phyloP scores from a whole-genome alignment of 495 filamentous ascomycete genomes.

The Hapsidospora chrysogenum region DNA sequence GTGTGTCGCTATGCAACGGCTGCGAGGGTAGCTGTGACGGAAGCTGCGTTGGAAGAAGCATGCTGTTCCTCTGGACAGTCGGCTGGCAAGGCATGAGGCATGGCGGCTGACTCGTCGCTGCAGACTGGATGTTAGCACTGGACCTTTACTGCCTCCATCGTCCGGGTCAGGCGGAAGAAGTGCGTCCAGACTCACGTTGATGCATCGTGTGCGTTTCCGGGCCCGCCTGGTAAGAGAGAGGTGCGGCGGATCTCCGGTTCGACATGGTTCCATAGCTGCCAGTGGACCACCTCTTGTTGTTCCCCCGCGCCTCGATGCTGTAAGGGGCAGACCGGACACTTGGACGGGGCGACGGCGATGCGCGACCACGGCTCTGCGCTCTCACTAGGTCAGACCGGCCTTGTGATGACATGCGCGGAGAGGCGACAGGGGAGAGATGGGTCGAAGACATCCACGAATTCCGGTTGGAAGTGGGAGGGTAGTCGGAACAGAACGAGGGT shows the following conservation, averaged over 20 bases:
- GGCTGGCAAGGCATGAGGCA: slow-evolving; percentile 31
- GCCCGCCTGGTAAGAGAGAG: slow-evolving; percentile 35
- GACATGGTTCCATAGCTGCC: slow-evolving; percentile 40
- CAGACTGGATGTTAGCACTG: no score
- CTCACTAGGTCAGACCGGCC: slow-evolving; percentile 36
- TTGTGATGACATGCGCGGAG: slow-evolving; percentile 40
- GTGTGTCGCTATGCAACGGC: slow-evolving; percentile 24
- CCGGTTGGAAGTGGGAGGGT: slow-evolving; percentile 36
- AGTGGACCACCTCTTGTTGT: slow-evolving; percentile 61
- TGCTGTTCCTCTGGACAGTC: slow-evolving; percentile 24
- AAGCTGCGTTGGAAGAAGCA: slow-evolving; percentile 28
- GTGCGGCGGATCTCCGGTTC: slow-evolving; percentile 30
- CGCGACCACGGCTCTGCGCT: slow-evolving; percentile 41
- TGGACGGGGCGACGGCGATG: slow-evolving; percentile 48
- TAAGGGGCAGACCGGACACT: slow-evolving; percentile 48
- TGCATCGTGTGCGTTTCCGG: slow-evolving; percentile 31
- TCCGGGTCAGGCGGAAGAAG: no score
- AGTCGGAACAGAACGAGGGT: slow-evolving; percentile 37
- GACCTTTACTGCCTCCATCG: no score
- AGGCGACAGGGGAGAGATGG: slow-evolving; percentile 40
- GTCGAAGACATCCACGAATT: slow-evolving; percentile 43
- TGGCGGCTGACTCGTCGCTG: slow-evolving; percentile 13
- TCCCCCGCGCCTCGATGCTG: slow-evolving; percentile 38
- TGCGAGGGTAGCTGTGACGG: slow-evolving; percentile 17
- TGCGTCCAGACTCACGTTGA: slow-evolving; percentile 27